Evolutionary conservation across 73 alveolate species (phyloP).

Genomic region (Stentor coeruleus): DNA sequence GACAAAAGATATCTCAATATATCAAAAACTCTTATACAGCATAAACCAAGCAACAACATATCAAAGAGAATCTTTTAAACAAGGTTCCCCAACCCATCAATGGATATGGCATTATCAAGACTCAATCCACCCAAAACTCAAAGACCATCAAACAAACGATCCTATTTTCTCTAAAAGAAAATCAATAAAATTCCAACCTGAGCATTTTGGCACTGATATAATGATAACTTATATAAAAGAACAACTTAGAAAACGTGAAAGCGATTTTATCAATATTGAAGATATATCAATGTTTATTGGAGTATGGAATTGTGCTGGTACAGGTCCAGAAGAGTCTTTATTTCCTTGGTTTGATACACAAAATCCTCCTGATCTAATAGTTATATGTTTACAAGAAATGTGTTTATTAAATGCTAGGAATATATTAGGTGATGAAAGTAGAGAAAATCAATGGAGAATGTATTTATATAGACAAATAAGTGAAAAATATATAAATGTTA

Average conservation of each 20-base stretch:
- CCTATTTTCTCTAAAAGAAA: not conserved
- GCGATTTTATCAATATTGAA: not conserved
- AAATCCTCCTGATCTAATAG: not conserved
- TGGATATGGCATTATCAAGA: slow-evolving; percentile 14
- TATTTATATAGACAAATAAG: not conserved
- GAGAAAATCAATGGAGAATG: not conserved
- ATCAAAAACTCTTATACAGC: not conserved
- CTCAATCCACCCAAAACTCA: not conserved
- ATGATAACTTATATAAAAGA: slow-evolving; percentile 20
- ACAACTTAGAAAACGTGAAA: slow-evolving; percentile 8
- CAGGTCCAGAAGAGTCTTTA: not conserved
- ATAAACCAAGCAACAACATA: not conserved
- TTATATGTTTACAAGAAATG: slow-evolving; percentile 24
- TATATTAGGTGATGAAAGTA: slow-evolving; percentile 5
- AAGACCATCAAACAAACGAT: not conserved
- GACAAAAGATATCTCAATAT: not conserved
- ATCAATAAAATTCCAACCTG: not conserved
- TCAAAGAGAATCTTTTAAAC: slow-evolving; percentile 11
- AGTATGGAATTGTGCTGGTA: not conserved
- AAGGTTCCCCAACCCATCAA: not conserved
- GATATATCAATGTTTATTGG: slow-evolving; percentile 5
- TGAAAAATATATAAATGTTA: not conserved
- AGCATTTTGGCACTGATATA: slow-evolving; percentile 7
- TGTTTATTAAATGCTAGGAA: not conserved
- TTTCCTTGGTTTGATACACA: not conserved